Evolutionary conservation across 129 eudicot species (phyloP), one percentile per base, ranked within the genome.

Genomic region (Escallonia herrerae): DNA sequence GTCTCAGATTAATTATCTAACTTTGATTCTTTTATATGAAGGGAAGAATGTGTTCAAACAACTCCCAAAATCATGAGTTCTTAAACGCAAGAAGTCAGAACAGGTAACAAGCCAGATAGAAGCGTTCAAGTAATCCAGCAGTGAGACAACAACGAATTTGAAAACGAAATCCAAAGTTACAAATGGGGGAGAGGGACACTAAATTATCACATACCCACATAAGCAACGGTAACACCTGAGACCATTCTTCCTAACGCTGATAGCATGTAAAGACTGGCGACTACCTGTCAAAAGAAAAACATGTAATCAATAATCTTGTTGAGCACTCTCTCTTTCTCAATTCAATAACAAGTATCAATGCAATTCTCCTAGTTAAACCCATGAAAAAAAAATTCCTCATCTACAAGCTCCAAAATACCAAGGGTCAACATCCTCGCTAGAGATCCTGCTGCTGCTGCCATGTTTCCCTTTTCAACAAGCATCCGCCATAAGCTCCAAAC

Each of bases 191-290:
- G n/a, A 41, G 5, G 52, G 37, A 33, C 60, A 8, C 5, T 7
- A 13, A 12, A 55, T 15, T 45, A 43, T 37, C 51, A 70, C 82
- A 47, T 78, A 93, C 99, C 99, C 53, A 87, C 80, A 77, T 89
- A 94, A 61, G 99, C 94, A 78, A 94, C 85, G 2, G 97, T 89
- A 55, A 86, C 85, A 65, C 95, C 95, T 3, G 97, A 89, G 63
- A 89, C 84, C 75, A 78, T 40, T 74, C 99, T 89, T 71, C 97
- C 97, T 62, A 94, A 60, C 43, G 80, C 93, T 9, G 99, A 94
- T 55, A 89, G 90, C 78, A 84, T 45, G 69, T 82, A 89, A 37
- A 94, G 94, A 51, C 78, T 72, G 50, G 66, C 72, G 64, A 89
- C 90, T 73, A 93, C 96, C 98, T 93, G 81, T 11, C 15, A 13